phyloP scores from a whole-genome alignment of 257 asterid species.

The Sherardia arvensis region DNA sequence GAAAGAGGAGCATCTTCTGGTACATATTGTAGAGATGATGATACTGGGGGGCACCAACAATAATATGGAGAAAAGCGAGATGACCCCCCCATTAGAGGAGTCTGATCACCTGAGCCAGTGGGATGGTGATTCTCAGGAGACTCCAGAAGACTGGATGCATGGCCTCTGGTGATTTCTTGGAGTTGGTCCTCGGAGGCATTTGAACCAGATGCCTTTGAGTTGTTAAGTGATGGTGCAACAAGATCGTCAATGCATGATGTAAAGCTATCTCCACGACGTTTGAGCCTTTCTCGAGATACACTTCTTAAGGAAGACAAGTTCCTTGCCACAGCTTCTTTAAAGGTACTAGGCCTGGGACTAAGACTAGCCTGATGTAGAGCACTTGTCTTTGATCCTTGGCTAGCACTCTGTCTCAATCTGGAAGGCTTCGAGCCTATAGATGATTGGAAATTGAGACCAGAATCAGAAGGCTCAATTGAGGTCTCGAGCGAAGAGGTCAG shows the following conservation, averaged over 20 bases:
- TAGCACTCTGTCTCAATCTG: conserved; percentile 30
- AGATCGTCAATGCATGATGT: conserved; percentile 28
- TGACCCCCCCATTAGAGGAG: conserved; percentile 31
- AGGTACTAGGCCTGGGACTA: conserved; percentile 58
- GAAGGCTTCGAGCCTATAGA: conserved; percentile 34
- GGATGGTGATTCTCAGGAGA: conserved; percentile 28
- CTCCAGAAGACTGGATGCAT: conserved; percentile 31
- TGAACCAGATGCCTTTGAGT: conserved; percentile 23
- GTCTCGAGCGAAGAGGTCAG: conserved; percentile 24
- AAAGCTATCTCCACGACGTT: conserved; percentile 40
- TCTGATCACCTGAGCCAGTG: conserved; percentile 25
- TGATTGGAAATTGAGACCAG: conserved; percentile 28
- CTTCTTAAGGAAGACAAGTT: conserved; percentile 37
- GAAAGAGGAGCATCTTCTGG: conserved; percentile 32
- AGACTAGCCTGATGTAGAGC: conserved; percentile 43
- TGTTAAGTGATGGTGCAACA: conserved; percentile 21
- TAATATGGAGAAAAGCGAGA: conserved; percentile 59
- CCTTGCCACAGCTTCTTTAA: conserved; percentile 47
- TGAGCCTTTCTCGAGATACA: conserved; percentile 39
- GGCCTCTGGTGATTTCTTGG: conserved; percentile 23
- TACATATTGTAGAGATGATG: conserved; percentile 36
- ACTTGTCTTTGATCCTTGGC: conserved; percentile 42
- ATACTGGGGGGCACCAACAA: conserved; percentile 88
- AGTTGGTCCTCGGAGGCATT: conserved; percentile 21
- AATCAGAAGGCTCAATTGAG: conserved; percentile 31